Conservation (phyloP, 768 basidiomycete genomes). For the Lactarius vividus region DNA sequence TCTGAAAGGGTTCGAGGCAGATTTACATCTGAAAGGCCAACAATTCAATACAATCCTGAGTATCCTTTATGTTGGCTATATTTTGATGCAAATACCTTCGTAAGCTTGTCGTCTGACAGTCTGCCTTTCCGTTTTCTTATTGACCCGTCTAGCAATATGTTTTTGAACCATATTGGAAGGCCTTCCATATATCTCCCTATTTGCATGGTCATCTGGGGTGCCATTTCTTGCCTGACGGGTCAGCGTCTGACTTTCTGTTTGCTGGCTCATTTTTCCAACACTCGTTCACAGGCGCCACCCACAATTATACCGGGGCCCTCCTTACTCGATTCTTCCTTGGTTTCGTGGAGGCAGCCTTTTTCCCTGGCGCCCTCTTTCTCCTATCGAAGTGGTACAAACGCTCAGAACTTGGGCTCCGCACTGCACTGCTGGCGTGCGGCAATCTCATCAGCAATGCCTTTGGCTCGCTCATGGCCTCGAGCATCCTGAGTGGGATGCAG, state of each 20-base stretch:
- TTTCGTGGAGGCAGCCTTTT: constrained; percentile 57
- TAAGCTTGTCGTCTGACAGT: constrained; percentile 35
- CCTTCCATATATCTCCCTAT: constrained; percentile 66
- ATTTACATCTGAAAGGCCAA: constrained; percentile 57
- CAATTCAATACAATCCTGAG: constrained; percentile 69
- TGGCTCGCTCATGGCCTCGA: constrained; percentile 74
- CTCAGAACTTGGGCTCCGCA: constrained; percentile 66
- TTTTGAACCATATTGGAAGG: constrained; percentile 61
- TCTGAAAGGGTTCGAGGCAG: constrained; percentile 66
- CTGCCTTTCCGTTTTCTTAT: neutral
- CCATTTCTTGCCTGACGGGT: constrained; percentile 44
- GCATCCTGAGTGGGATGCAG: constrained; percentile 70
- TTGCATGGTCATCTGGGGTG: constrained; percentile 73
- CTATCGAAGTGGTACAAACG: constrained; percentile 73
- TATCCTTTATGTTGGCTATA: constrained; percentile 69
- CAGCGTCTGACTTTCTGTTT: constrained; percentile 15
- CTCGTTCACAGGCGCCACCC: constrained; percentile 22
- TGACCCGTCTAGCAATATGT: constrained; percentile 56
- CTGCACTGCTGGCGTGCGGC: constrained; percentile 67
- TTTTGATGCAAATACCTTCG: constrained; percentile 79
- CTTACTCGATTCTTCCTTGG: constrained; percentile 75
- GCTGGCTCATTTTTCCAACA: neutral
- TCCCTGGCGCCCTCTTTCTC: constrained; percentile 63
- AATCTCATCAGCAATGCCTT: constrained; percentile 79
- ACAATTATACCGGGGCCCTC: constrained; percentile 56